Evolutionary conservation across 164 flowering plant species (phyloP).

Genomic region (Stephania yunnanensis): DNA sequence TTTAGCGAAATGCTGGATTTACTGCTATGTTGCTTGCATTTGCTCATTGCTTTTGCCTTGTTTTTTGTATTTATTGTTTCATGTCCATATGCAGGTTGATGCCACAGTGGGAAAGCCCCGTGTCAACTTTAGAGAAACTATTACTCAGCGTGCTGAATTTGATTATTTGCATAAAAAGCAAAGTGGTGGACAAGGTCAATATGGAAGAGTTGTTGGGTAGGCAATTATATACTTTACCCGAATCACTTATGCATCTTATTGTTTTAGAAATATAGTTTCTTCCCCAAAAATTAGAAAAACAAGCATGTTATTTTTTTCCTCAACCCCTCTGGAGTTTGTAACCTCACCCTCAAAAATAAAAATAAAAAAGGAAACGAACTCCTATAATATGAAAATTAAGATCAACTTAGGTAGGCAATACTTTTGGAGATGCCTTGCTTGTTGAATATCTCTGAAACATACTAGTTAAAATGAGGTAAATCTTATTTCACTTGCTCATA

Average conservation of each 20-base stretch:
- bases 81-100: conserved; percentile 56
- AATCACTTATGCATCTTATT: not conserved
- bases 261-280: not conserved
- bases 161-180: conserved; percentile 99
- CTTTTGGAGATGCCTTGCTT: not conserved
- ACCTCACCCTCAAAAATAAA: too few species aligned
- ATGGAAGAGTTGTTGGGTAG: conserved; percentile 94
- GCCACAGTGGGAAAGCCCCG: conserved; percentile 99
- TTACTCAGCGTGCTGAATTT: conserved; percentile 94
- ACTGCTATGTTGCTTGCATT: not conserved
- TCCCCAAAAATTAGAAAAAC: not conserved
- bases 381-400: not conserved
- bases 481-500: not conserved
- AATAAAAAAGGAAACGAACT: not conserved
- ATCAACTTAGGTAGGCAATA: not conserved
- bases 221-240: conserved; percentile 3
- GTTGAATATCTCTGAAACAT: not conserved
- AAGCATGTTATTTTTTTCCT: too few species aligned
- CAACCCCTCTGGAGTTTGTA: too few species aligned
- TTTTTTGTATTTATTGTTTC: conserved; percentile 3
- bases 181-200: conserved; percentile 98
- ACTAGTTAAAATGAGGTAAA: not conserved
- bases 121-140: conserved; percentile 94
- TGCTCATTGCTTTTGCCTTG: not conserved
- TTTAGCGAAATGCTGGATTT: not conserved